Conservation (phyloP, 2,329 filamentous ascomycete genomes). For the Alternaria postmessia region DNA sequence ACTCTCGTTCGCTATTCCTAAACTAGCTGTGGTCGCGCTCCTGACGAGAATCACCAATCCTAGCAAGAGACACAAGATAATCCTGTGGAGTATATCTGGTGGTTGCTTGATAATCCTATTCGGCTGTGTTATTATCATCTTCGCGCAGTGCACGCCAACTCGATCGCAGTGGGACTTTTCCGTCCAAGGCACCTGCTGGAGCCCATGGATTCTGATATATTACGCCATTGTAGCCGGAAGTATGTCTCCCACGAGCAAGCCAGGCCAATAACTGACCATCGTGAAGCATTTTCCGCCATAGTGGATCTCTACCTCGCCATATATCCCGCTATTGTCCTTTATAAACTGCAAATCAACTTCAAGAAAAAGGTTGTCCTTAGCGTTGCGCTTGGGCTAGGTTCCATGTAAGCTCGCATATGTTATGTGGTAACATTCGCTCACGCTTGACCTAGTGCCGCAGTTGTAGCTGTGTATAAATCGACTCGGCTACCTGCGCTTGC, state of each 20-base stretch:
- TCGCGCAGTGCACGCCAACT: not conserved
- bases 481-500: slow-evolving; percentile 2
- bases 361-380: not conserved
- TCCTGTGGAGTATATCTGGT: not conserved
- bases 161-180: slow-evolving; percentile 1
- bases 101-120: not conserved
- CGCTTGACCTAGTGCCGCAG: not conserved
- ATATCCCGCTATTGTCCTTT: not conserved
- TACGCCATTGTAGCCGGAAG: slow-evolving; percentile 2
- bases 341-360: not conserved
- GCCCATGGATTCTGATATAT: slow-evolving; percentile 1
- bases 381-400: not conserved
- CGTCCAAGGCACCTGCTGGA: not conserved
- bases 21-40: slow-evolving; percentile 2
- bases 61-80: not conserved
- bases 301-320: slow-evolving; percentile 6
- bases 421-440: not conserved
- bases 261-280: not conserved
- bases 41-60: slow-evolving; percentile 2
- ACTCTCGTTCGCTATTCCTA: not conserved
- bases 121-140: slow-evolving; percentile 2
- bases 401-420: not conserved
- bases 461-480: slow-evolving; percentile 3
- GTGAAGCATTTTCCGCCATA: not conserved
- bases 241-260: not conserved